Percentiles rank a stretch among this genome's conserved stretches.
Evolutionary conservation across 176 grass and related monocot genomes (phyloP).

Genomic region (Oryza glaberrima): DNA sequence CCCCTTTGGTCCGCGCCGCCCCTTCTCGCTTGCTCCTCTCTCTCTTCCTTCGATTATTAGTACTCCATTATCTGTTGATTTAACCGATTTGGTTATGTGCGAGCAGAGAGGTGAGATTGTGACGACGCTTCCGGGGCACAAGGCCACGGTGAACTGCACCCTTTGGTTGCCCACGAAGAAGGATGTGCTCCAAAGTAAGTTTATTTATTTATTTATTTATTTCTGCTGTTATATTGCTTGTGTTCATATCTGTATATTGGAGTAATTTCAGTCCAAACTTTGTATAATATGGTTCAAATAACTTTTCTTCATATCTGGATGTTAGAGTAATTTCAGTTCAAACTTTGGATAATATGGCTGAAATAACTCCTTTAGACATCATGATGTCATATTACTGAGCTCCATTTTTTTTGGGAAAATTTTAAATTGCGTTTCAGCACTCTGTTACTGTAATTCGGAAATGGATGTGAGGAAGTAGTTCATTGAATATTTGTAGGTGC

Average conservation of each 20-base stretch:
- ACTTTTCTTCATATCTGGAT: background rate
- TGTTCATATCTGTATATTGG: background rate
- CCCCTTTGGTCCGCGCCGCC: slow-evolving; percentile 51
- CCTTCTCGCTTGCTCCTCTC: background rate
- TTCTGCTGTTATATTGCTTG: background rate
- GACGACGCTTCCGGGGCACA: slow-evolving; percentile 83
- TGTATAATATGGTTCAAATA: background rate
- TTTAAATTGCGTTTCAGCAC: background rate
- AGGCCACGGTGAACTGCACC: slow-evolving; percentile 84
- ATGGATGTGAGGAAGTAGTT: background rate
- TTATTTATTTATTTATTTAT: background rate
- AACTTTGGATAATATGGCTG: background rate
- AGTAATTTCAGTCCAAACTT: background rate
- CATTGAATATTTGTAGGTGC: background rate
- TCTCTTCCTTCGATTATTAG: background rate
- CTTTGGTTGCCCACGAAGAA: slow-evolving; percentile 85
- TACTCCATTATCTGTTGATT: background rate
- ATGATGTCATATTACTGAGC: background rate
- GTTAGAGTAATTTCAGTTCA: background rate
- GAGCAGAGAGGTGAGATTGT: slow-evolving; percentile 83
- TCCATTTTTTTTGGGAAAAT: background rate
- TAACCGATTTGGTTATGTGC: background rate
- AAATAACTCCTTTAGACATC: background rate
- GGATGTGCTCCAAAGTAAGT: slow-evolving; percentile 76
- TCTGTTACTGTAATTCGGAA: background rate